Evolutionary conservation across 371 early-diverging fungal species (phyloP), one percentile per base, ranked within the genome.

Genomic region (Mortierella polycephala): DNA sequence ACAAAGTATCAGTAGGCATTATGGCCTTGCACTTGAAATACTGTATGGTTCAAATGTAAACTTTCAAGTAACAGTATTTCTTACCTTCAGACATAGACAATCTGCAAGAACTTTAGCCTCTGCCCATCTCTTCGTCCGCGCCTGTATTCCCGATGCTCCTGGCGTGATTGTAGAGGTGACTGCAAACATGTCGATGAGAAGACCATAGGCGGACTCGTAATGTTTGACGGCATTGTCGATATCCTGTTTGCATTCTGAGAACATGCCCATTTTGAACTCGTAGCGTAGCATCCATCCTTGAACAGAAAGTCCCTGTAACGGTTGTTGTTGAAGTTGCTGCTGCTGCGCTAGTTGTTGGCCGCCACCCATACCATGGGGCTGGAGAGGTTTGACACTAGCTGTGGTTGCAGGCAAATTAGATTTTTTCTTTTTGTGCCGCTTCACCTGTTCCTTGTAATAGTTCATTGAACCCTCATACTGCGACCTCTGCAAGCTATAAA

Each of bases 241-340:
- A 39, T 96, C 95, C 64, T 94, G 93, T 13, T 91, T 85, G 47
- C 91, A 90, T 67, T 94, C 94, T 11, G 91, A 88, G 69, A 94
- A 93, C 39, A 89, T 86, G 7, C 84, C 95, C 65, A 89, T 75
- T 77, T 96, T 96, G 58, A 85, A 90, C 55, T 96, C 95, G 64
- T 95, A 95, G n/a, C 96, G 87, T 8, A 91, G 60, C 67, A 87
- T 83, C 96, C 96, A 96, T 2, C 94, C 96, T 47, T 83, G 83
- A 8, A 84, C 63, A 44, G 87, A 82, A 14, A 91, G 81, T 0
- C 85, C 84, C 39, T 85, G 85, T 14, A 30, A 30, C 4, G 30
- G 30, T 30, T 85, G 74, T 47, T 60, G 68, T 16, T 57, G 60
- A 12, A 39, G 52, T 44, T 83, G 83, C 30, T 83, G 65, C 5